Evolutionary conservation across 2,329 filamentous ascomycete species (phyloP).

Genomic region (Coniochaeta hoffmannii): DNA sequence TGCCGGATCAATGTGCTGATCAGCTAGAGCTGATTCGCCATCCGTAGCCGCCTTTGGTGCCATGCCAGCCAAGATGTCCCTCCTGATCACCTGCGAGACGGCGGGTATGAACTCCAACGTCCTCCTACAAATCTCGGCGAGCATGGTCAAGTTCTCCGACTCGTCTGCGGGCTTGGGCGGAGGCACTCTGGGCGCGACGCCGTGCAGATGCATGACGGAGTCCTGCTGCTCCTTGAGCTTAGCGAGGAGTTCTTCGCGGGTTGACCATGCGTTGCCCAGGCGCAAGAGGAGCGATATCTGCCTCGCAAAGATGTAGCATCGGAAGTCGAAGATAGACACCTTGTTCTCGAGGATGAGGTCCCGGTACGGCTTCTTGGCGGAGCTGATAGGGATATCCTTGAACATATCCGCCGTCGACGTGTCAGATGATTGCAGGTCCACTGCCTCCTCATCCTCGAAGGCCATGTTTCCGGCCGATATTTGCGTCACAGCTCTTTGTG

Average conservation of each 20-base stretch:
- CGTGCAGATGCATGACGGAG: slow-evolving; percentile 46
- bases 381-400: slow-evolving; percentile 54
- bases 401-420: slow-evolving; percentile 28
- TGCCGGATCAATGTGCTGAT: slow-evolving; percentile 22
- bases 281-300: slow-evolving; percentile 78
- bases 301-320: slow-evolving; percentile 85
- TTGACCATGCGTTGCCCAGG: slow-evolving; percentile 66
- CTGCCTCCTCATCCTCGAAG: slow-evolving; percentile 23
- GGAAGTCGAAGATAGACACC: slow-evolving; percentile 93
- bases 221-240: slow-evolving; percentile 58
- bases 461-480: slow-evolving; percentile 14
- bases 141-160: slow-evolving; percentile 64
- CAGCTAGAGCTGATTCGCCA: slow-evolving; percentile 19
- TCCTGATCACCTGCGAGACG: slow-evolving; percentile 70
- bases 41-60: slow-evolving; percentile 29
- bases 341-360: slow-evolving; percentile 90
- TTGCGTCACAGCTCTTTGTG: slow-evolving; percentile 42
- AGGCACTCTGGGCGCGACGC: slow-evolving; percentile 45
- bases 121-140: slow-evolving; percentile 81
- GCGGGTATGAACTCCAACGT: slow-evolving; percentile 78
- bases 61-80: slow-evolving; percentile 62
- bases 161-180: slow-evolving; percentile 48
- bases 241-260: slow-evolving; percentile 52
- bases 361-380: slow-evolving; percentile 72
- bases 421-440: slow-evolving; percentile 26